These are phyloP conservation scores for Candida sanyaensis DNA, from an alignment of 1,139 yeast genomes.

Conservation along the genomic window DNA sequence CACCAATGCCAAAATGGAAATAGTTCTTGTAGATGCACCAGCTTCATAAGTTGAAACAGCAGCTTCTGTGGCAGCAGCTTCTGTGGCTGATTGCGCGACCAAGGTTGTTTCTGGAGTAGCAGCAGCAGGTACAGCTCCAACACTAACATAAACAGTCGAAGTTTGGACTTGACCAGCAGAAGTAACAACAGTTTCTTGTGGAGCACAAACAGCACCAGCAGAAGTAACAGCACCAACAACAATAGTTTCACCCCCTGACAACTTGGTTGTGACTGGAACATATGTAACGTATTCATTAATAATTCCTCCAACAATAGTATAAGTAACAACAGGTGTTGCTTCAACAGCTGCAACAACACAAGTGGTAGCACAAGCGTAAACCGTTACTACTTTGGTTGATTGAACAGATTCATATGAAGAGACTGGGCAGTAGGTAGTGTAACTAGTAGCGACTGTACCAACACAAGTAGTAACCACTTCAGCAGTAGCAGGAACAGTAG, in stretches of 20 bases:
- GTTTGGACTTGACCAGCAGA: conserved; percentile 7
- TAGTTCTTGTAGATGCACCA: conserved; percentile 23
- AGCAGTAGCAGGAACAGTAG: conserved; percentile 34
- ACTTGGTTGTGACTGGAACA: background rate
- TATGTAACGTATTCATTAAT: conserved; percentile 4
- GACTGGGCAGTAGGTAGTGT: conserved; percentile 22
- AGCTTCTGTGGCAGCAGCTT: conserved; percentile 28
- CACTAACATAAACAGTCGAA: conserved; percentile 2
- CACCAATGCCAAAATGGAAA: conserved; percentile 26
- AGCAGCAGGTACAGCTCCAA: conserved; percentile 1
- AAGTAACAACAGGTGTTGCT: conserved; percentile 18
- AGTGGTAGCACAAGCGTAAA: conserved; percentile 13
- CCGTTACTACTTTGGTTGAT: conserved; percentile 14
- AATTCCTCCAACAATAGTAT: conserved; percentile 14
- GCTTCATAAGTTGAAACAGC: conserved; percentile 25
- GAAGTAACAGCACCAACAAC: conserved; percentile 11
- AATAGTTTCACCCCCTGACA: background rate
- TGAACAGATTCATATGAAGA: conserved; percentile 21
- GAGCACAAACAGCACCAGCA: conserved; percentile 4
- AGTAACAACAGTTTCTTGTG: conserved; percentile 2
- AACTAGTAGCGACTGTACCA: conserved; percentile 20
- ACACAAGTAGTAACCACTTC: conserved; percentile 31
- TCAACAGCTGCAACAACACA: conserved; percentile 10
- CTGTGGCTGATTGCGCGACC: conserved; percentile 18
- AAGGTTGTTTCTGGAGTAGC: conserved; percentile 5